phyloP scores from a whole-genome alignment of 1,284 basidiomycete species.

The Pascua guehoae region DNA sequence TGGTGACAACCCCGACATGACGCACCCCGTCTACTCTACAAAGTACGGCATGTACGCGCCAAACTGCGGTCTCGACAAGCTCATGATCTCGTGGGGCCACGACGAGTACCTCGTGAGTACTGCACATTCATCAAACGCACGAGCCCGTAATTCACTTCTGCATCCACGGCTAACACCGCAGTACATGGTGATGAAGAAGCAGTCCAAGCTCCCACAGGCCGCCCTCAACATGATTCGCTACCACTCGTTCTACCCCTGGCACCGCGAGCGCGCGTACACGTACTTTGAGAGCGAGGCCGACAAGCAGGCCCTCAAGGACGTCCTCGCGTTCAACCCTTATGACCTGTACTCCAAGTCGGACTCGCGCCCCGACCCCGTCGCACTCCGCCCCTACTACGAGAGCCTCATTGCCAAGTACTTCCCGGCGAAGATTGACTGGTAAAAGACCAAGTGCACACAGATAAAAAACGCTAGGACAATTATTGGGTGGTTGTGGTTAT shows the following conservation, averaged over 20 bases:
- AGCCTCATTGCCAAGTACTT: conserved; percentile 63
- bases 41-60: conserved; percentile 74
- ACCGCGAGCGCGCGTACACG: conserved; percentile 73
- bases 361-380: conserved; percentile 58
- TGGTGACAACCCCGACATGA: conserved; percentile 65
- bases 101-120: conserved; percentile 56
- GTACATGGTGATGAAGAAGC: conserved; percentile 27
- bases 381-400: conserved; percentile 72
- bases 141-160: too few species aligned
- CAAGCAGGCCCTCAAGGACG: conserved; percentile 35
- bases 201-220: conserved; percentile 63
- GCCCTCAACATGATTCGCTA: conserved; percentile 88
- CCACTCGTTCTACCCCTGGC: conserved; percentile 94
- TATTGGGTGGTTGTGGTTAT: too few species aligned
- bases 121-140: too few species aligned
- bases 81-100: conserved; percentile 85
- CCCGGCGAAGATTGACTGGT: conserved; percentile 74
- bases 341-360: conserved; percentile 83
- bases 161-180: too few species aligned
- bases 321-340: conserved; percentile 55
- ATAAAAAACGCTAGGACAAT: neutral
- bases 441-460: neutral
- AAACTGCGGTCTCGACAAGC: conserved; percentile 78
- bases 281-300: conserved; percentile 66
- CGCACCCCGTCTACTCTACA: conserved; percentile 67